A percentile compares a stretch with the other conserved stretches of the same genome.
These are phyloP conservation scores for Marasmius fiardii DNA, from an alignment of 1,284 basidiomycete species.

Conservation along the genomic window DNA sequence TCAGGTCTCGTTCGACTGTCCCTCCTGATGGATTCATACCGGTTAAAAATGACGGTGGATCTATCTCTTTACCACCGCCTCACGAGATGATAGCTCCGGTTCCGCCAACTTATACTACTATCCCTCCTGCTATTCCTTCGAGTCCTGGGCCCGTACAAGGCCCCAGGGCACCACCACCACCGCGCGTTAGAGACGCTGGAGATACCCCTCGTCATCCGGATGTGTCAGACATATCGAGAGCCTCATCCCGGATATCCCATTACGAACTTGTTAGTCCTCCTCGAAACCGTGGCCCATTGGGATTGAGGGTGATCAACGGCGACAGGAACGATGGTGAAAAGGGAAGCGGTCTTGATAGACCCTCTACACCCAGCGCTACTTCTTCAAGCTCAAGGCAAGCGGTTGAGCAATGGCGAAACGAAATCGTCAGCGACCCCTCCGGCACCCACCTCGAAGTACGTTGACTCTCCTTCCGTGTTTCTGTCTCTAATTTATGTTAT, in stretches of 20 bases:
- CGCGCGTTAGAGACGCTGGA: neutral
- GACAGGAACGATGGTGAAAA: neutral
- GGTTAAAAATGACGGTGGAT: neutral
- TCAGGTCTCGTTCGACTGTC: constrained; percentile 1
- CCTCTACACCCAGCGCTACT: neutral
- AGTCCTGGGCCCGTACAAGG: neutral
- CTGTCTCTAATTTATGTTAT: neutral
- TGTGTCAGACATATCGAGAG: neutral
- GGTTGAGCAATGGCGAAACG: constrained; percentile 1
- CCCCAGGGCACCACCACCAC: neutral
- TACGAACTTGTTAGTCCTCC: neutral
- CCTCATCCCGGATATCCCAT: neutral
- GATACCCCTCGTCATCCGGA: neutral
- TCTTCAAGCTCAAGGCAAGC: neutral
- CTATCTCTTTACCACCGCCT: constrained; percentile 8
- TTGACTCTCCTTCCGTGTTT: neutral
- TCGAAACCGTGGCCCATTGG: neutral
- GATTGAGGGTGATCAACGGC: neutral
- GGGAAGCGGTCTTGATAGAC: neutral
- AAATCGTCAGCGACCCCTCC: neutral
- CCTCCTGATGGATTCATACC: constrained; percentile 11
- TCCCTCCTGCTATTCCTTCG: neutral
- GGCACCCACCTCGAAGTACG: constrained; percentile 4
- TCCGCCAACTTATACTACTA: neutral
- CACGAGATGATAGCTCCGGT: constrained; percentile 7